Evolutionary conservation across 495 filamentous ascomycete species (phyloP).

Genomic region (Hamigera avellanea): DNA sequence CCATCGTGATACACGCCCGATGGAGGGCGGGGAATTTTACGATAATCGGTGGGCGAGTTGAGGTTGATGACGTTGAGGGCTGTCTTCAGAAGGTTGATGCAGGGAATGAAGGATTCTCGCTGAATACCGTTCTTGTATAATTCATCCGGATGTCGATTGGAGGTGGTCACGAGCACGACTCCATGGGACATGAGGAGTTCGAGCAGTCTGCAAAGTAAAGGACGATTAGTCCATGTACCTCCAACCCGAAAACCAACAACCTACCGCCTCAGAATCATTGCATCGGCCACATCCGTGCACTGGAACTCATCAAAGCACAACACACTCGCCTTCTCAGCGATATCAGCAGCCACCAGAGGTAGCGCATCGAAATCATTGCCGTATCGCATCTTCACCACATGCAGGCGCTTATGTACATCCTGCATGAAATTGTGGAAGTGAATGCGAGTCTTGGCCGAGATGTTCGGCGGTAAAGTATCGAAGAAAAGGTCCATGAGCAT

Average conservation of each 20-base stretch:
- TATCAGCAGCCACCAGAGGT: constrained; percentile 85
- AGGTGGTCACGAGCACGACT: constrained; percentile 91
- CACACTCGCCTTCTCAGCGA: constrained; percentile 74
- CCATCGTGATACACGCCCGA: constrained; percentile 89
- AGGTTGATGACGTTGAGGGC: constrained; percentile 83
- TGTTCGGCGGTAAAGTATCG: constrained; percentile 74
- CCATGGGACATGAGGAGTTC: constrained; percentile 90
- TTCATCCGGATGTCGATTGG: constrained; percentile 92
- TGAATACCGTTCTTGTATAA: constrained; percentile 98
- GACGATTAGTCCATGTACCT: background rate
- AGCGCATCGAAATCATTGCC: constrained; percentile 87
- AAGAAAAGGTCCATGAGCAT: constrained; percentile 99
- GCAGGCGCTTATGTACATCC: constrained; percentile 85
- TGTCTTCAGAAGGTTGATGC: constrained; percentile 80
- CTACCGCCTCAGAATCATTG: constrained; percentile 84
- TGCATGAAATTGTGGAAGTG: constrained; percentile 99
- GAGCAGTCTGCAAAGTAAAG: constrained; percentile 45
- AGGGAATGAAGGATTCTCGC: constrained; percentile 86
- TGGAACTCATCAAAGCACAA: constrained; percentile 99
- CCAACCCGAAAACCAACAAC: constrained; percentile 2
- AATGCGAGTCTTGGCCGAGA: constrained; percentile 80
- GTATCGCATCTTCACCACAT: constrained; percentile 77
- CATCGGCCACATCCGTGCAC: constrained; percentile 96
- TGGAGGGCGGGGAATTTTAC: constrained; percentile 87
- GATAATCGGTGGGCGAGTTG: constrained; percentile 91